Percentiles rank a stretch among this genome's conserved stretches.
Conservation (phyloP, 768 basidiomycete genomes). For the Tubosaeta sp. region DNA sequence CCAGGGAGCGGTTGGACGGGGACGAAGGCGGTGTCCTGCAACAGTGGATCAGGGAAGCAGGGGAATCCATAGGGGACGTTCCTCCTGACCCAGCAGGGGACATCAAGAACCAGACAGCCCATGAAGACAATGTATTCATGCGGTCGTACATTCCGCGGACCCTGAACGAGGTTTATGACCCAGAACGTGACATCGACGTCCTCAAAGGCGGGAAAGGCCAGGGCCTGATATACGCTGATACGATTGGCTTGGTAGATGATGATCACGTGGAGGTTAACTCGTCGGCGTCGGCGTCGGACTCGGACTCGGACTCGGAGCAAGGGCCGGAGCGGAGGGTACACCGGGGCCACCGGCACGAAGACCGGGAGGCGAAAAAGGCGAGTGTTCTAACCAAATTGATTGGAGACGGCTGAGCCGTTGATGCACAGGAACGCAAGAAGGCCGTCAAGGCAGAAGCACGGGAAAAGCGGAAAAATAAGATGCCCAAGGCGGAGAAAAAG, state of each 20-base stretch:
- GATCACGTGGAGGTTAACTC: conserved; percentile 18
- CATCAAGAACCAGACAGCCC: conserved; percentile 32
- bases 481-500: conserved; percentile 95
- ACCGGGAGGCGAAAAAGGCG: conserved; percentile 88
- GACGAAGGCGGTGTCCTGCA: conserved; percentile 32
- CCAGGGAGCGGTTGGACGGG: conserved; percentile 45
- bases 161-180: conserved; percentile 90
- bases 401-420: conserved; percentile 6
- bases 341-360: conserved; percentile 89
- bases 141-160: conserved; percentile 90
- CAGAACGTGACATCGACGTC: conserved; percentile 85
- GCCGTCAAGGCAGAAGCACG: conserved; percentile 80
- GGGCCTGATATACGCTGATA: conserved; percentile 80
- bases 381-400: conserved; percentile 3
- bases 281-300: conserved; percentile 24
- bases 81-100: conserved; percentile 12
- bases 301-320: conserved; percentile 33
- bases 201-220: conserved; percentile 66
- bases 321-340: conserved; percentile 50
- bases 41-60: conserved; percentile 45
- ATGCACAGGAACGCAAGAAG: conserved; percentile 81
- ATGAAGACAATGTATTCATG: conserved; percentile 88
- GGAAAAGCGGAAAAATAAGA: conserved; percentile 88
- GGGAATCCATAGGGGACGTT: conserved; percentile 16
- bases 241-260: conserved; percentile 71